These are phyloP conservation scores for Coniferiporia weirii DNA, from an alignment of 1,284 basidiomycete genomes.

Conservation along the genomic window DNA sequence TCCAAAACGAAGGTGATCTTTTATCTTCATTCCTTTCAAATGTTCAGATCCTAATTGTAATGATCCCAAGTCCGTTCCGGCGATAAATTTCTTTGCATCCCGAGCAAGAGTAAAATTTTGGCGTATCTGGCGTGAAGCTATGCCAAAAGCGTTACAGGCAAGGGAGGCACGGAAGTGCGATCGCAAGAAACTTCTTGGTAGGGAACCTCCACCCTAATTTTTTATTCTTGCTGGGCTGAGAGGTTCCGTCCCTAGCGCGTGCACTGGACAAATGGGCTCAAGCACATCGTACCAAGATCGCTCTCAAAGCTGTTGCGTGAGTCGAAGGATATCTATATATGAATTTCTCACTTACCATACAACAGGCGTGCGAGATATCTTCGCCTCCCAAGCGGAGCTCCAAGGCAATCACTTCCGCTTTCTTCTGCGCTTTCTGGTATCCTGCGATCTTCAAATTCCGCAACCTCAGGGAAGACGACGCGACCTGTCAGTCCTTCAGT, in stretches of 20 bases:
- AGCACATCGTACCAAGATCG: conserved; percentile 60
- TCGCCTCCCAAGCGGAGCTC: conserved; percentile 45
- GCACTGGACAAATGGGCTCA: conserved; percentile 60
- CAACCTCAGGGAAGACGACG: conserved; percentile 11
- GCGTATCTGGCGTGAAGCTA: conserved; percentile 57
- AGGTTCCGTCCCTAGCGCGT: conserved; percentile 39
- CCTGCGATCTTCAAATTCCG: conserved; percentile 10
- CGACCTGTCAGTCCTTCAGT: conserved; percentile 4
- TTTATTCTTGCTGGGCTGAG: conserved; percentile 9
- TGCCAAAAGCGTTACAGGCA: conserved; percentile 62
- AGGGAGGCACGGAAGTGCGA: conserved; percentile 62
- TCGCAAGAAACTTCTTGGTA: conserved; percentile 52
- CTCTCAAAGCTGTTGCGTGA: conserved; percentile 76
- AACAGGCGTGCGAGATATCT: conserved; percentile 61
- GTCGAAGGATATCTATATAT: conserved; percentile 25
- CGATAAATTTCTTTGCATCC: conserved; percentile 63
- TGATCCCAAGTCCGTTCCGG: conserved; percentile 58
- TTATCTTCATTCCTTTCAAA: not conserved
- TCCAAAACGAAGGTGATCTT: conserved; percentile 59
- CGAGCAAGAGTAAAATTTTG: conserved; percentile 57
- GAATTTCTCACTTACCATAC: conserved; percentile 19
- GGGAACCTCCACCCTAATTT: conserved; percentile 25
- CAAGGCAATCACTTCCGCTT: conserved; percentile 16
- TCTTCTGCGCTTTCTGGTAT: conserved; percentile 10
- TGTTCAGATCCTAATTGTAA: conserved; percentile 19